Evolutionary conservation across 192 early-diverging fungal species (phyloP).

Genomic region (Kappamyces sp.): DNA sequence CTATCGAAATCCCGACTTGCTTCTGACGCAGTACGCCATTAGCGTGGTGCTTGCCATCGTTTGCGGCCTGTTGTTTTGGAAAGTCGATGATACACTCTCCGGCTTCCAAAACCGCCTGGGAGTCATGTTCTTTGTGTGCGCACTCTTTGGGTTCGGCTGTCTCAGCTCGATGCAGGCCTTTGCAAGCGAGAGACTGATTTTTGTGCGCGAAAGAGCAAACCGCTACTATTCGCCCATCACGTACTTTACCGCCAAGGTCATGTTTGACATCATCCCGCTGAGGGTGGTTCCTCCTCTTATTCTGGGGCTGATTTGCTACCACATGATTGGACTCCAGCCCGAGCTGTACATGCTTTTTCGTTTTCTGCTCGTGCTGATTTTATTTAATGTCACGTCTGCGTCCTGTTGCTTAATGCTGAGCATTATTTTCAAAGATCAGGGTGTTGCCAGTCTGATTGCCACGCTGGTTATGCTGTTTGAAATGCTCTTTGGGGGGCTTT

Average conservation of each 20-base stretch:
- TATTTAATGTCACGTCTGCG: slow-evolving; percentile 76
- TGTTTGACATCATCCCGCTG: slow-evolving; percentile 70
- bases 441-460: slow-evolving; percentile 69
- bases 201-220: slow-evolving; percentile 68
- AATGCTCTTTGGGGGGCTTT: slow-evolving; percentile 83
- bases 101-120: slow-evolving; percentile 75
- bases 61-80: slow-evolving; percentile 60
- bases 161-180: slow-evolving; percentile 61
- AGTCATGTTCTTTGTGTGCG: slow-evolving; percentile 65
- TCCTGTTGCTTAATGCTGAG: slow-evolving; percentile 69
- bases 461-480: slow-evolving; percentile 80
- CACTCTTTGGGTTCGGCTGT: slow-evolving; percentile 64
- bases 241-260: slow-evolving; percentile 60
- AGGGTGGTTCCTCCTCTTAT: slow-evolving; percentile 75
- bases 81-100: slow-evolving; percentile 53
- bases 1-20: slow-evolving; percentile 70
- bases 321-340: slow-evolving; percentile 73
- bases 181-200: slow-evolving; percentile 60
- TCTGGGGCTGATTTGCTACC: slow-evolving; percentile 75
- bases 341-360: slow-evolving; percentile 53
- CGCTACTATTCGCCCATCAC: slow-evolving; percentile 64
- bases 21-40: slow-evolving; percentile 67
- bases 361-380: slow-evolving; percentile 68
- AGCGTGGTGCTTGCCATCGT: slow-evolving; percentile 60
- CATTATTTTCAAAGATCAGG: slow-evolving; percentile 65